Evolutionary conservation across 345 rosid species (phyloP).

Genomic region (Citrus inodora): DNA sequence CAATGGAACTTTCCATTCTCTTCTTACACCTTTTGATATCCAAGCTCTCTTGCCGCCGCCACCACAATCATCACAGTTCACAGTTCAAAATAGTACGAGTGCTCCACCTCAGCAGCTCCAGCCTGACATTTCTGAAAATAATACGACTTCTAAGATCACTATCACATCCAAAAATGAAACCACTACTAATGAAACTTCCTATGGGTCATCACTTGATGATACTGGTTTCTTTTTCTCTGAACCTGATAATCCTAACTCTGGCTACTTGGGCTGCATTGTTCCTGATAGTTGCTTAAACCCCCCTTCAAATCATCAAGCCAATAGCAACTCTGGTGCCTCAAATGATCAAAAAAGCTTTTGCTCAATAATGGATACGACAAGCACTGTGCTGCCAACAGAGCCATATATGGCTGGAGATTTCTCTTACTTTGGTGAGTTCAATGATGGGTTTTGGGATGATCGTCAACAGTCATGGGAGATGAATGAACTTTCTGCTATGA

Average conservation of each 20-base stretch:
- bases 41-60: conserved; percentile 48
- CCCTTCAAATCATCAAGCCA: conserved; percentile 26
- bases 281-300: conserved; percentile 90
- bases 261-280: conserved; percentile 91
- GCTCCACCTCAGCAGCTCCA: conserved; percentile 25
- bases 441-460: conserved; percentile 23
- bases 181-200: conserved; percentile 32
- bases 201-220: conserved; percentile 36
- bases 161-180: conserved; percentile 18
- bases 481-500: conserved; percentile 56
- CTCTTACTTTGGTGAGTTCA: conserved; percentile 23
- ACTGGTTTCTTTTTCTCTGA: conserved; percentile 42
- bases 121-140: conserved; percentile 21
- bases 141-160: neutral
- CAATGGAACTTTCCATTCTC: conserved; percentile 39
- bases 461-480: conserved; percentile 37
- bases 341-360: conserved; percentile 14
- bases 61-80: conserved; percentile 19
- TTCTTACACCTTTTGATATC: conserved; percentile 44
- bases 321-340: conserved; percentile 11
- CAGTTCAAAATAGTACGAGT: conserved; percentile 6
- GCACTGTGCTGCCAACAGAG: neutral
- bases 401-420: conserved; percentile 5
- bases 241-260: conserved; percentile 50
- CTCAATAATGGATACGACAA: neutral